A percentile compares a stretch with the other conserved stretches of the same genome.
phyloP scores from a whole-genome alignment of 1,284 basidiomycete species.

The Ustanciosporium gigantosporum region DNA sequence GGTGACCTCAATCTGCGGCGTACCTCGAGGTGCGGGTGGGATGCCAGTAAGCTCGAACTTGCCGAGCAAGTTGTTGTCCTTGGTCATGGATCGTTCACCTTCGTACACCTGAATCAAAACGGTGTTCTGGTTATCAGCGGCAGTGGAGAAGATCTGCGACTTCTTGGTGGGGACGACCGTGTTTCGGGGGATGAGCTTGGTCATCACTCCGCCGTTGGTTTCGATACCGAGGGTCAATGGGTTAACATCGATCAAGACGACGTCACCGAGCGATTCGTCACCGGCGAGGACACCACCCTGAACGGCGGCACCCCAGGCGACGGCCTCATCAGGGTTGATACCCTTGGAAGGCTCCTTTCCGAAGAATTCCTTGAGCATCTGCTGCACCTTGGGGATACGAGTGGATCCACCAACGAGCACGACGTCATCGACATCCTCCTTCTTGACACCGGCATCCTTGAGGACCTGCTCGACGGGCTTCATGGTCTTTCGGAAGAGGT shows the following conservation, averaged over 20 bases:
- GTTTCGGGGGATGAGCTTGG: slow-evolving; percentile 93
- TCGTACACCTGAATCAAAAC: slow-evolving; percentile 78
- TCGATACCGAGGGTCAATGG: slow-evolving; percentile 94
- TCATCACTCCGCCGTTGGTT: slow-evolving; percentile 97
- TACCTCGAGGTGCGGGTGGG: slow-evolving; percentile 90
- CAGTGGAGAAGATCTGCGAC: slow-evolving; percentile 91
- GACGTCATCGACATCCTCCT: slow-evolving; percentile 94
- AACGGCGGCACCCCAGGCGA: slow-evolving; percentile 91
- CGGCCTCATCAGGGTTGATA: slow-evolving; percentile 79
- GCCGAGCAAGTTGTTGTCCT: slow-evolving; percentile 97
- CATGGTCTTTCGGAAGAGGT: slow-evolving; percentile 98
- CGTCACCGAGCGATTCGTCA: slow-evolving; percentile 75
- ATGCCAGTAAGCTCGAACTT: slow-evolving; percentile 92
- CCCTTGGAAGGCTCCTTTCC: slow-evolving; percentile 90
- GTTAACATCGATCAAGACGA: slow-evolving; percentile 94
- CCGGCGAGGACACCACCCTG: slow-evolving; percentile 95
- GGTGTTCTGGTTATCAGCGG: slow-evolving; percentile 61
- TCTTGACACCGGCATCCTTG: slow-evolving; percentile 96
- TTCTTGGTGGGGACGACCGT: slow-evolving; percentile 98
- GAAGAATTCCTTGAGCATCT: slow-evolving; percentile 89
- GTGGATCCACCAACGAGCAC: slow-evolving; percentile 98
- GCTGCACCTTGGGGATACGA: slow-evolving; percentile 95
- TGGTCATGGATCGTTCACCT: slow-evolving; percentile 91
- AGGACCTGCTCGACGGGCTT: slow-evolving; percentile 98
- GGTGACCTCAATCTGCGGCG: slow-evolving; percentile 64